These are phyloP conservation scores for Neoascochyta sp. DNA, from an alignment of 2,329 filamentous ascomycete genomes.

Conservation along the genomic window DNA sequence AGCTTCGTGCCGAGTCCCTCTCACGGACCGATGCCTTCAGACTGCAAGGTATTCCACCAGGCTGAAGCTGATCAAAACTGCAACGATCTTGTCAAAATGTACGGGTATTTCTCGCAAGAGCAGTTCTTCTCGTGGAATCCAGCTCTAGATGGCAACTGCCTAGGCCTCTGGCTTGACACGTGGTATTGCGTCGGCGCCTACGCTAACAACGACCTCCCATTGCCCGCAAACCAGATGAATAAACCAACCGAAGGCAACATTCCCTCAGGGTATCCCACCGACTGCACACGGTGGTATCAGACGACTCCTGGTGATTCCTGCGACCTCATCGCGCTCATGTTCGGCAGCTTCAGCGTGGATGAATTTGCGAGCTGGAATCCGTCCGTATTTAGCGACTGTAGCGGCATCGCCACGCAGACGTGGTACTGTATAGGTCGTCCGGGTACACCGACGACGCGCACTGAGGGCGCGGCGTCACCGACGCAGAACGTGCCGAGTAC, in stretches of 20 bases:
- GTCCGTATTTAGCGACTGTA: background rate
- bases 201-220: background rate
- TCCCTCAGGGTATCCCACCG: background rate
- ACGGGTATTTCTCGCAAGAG: background rate
- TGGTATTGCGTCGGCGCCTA: background rate
- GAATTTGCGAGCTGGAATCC: background rate
- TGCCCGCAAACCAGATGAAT: background rate
- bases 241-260: background rate
- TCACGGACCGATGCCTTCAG: background rate
- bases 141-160: background rate
- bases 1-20: background rate
- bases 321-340: background rate
- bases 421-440: background rate
- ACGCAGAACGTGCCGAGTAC: too few species aligned
- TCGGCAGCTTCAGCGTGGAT: background rate
- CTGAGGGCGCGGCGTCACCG: background rate
- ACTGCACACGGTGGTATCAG: background rate
- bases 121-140: background rate
- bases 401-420: background rate
- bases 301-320: background rate
- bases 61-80: background rate
- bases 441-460: background rate
- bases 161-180: background rate
- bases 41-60: background rate
- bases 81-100: background rate